Evolutionary conservation across 768 basidiomycete species (phyloP), one percentile per base, ranked within the genome.

Genomic region (Chalciporus piperatus): DNA sequence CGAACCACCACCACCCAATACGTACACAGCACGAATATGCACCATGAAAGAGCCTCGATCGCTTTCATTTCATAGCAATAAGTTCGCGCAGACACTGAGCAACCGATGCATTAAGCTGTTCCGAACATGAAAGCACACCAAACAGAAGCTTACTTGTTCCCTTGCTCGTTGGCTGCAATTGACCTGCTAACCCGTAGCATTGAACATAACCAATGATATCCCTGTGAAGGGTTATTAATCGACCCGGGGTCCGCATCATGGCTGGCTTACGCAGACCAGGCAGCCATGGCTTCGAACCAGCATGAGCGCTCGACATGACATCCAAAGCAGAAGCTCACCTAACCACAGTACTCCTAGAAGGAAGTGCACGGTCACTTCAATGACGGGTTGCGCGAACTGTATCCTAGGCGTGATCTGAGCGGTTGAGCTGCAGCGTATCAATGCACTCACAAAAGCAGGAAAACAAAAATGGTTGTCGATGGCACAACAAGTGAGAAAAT

Each of bases 41-140:
- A 74, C 89, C 89, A 91, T 0, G 89, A 89, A 64, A 91, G 80
- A 2, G 85, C 87, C 57, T 89, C 80, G 30, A 89, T 75, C 41
- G 83, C 83, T 67, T 86, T 88, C 84, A 90, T 87, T 62, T 89
- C 80, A 65, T 87, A 85, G 65, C 89, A 92, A 57, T 77, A 90
- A 23, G 71, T 65, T 57, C 73, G 72, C 8, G 70, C 68, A 45
- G 78, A 77, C 50, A 80, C 89, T 90, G 47, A 8, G n/a, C 35
- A 39, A 48, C n/a, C 46, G 10, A 41, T 25, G 45, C 27, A 42
- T 57, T n/a, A 54, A 54, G 51, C 40, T 27, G 44, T 13, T 47
- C 38, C 40, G 17, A 50, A 16, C 30, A 43, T 8, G 28, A n/a
- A 20, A 19, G 12, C 5, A 39, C 14, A 39, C 25, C 20, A 44